phyloP scores from a whole-genome alignment of 2,329 filamentous ascomycete genomes.

The Drechslerella dactyloides region DNA sequence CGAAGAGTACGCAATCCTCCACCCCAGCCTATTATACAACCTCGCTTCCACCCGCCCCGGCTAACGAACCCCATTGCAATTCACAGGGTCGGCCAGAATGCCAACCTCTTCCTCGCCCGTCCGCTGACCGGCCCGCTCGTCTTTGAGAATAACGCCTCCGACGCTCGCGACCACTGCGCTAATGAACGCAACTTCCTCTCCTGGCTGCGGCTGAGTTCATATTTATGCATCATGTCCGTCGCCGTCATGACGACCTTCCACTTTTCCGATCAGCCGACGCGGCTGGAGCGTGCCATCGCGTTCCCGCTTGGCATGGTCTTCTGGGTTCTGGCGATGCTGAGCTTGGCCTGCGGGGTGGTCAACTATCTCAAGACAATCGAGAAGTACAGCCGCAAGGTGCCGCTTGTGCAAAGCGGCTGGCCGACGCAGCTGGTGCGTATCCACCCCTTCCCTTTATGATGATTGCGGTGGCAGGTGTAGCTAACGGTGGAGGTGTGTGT shows the following conservation, averaged over 20 bases:
- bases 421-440: constrained; percentile 77
- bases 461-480: background rate
- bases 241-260: constrained; percentile 95
- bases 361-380: constrained; percentile 85
- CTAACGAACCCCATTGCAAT: background rate
- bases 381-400: constrained; percentile 77
- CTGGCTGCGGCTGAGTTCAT: constrained; percentile 85
- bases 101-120: constrained; percentile 58
- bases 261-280: constrained; percentile 73
- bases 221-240: constrained; percentile 86
- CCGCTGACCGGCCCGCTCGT: constrained; percentile 72
- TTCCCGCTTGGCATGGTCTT: constrained; percentile 86
- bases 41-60: background rate
- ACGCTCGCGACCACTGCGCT: constrained; percentile 78
- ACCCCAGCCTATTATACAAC: background rate
- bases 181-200: constrained; percentile 85
- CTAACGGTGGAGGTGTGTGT: constrained; percentile 13
- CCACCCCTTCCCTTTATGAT: background rate
- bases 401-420: constrained; percentile 91
- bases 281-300: constrained; percentile 76
- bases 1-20: constrained; percentile 50
- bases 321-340: constrained; percentile 80
- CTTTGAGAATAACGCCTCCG: constrained; percentile 75
- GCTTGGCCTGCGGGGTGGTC: constrained; percentile 75
- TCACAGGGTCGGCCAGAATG: constrained; percentile 25